These are phyloP conservation scores for Candida tetrigidarum DNA, from an alignment of 1,139 yeast genomes.

Conservation along the genomic window DNA sequence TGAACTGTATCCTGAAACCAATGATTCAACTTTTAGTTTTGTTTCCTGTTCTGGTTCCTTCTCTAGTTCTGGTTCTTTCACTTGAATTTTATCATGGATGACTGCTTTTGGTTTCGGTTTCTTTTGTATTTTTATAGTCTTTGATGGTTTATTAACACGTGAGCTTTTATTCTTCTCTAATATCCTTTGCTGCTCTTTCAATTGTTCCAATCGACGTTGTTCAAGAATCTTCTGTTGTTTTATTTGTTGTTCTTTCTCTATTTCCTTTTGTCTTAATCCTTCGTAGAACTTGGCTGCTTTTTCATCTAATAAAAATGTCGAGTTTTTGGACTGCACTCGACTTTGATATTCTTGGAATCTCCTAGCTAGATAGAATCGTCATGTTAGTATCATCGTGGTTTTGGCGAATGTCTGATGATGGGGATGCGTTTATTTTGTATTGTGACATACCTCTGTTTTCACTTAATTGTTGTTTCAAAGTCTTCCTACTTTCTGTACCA, in stretches of 20 bases:
- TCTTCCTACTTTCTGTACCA: constrained; percentile 21
- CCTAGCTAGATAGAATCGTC: constrained; percentile 20
- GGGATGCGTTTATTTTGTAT: neutral
- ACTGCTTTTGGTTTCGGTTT: neutral
- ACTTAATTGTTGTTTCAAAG: constrained; percentile 40
- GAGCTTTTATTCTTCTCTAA: neutral
- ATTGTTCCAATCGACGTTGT: constrained; percentile 12
- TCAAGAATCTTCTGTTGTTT: constrained; percentile 18
- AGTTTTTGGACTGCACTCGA: constrained; percentile 38
- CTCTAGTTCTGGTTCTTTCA: neutral
- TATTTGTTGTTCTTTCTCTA: constrained; percentile 18
- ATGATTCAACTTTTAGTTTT: neutral
- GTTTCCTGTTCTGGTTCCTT: neutral
- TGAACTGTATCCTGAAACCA: neutral
- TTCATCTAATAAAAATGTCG: constrained; percentile 40
- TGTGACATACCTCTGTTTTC: constrained; percentile 35
- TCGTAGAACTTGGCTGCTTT: constrained; percentile 34
- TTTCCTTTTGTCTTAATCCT: constrained; percentile 22
- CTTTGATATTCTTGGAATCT: constrained; percentile 38
- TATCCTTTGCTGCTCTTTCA: constrained; percentile 9
- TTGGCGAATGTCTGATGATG: neutral
- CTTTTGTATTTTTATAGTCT: neutral
- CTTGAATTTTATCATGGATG: neutral
- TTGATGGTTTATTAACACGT: neutral
- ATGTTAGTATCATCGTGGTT: constrained; percentile 17